Evolutionary conservation across 768 basidiomycete genomes (phyloP).

Genomic region (Sistotremastrum suecicum): DNA sequence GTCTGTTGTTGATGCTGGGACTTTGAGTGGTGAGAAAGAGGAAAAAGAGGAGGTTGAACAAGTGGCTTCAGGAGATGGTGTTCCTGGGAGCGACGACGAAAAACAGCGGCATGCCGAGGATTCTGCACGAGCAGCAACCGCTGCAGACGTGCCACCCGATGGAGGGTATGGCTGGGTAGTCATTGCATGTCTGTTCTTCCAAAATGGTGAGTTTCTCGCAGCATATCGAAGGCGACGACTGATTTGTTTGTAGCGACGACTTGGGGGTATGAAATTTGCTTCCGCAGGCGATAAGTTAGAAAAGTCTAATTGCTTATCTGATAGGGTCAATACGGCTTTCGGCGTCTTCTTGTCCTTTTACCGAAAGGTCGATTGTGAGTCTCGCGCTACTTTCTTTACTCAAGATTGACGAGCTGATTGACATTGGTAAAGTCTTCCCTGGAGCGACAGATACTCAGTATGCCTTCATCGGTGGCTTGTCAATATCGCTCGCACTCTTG

Average conservation of each 20-base stretch:
- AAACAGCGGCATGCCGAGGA: too few relatives aligned
- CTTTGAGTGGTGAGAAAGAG: too few relatives aligned
- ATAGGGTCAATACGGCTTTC: neutral
- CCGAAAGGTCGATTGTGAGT: neutral
- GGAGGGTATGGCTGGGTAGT: constrained; percentile 24
- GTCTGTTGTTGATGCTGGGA: too few relatives aligned
- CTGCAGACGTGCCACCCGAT: constrained; percentile 10
- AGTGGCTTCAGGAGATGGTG: too few relatives aligned
- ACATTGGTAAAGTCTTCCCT: constrained; percentile 7
- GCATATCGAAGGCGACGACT: too few relatives aligned
- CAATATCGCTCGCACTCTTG: constrained; percentile 7
- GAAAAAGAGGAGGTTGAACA: too few relatives aligned
- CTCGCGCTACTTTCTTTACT: neutral
- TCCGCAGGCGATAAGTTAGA: too few relatives aligned
- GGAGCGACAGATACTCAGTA: constrained; percentile 10
- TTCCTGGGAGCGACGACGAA: too few relatives aligned
- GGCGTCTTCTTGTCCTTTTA: neutral
- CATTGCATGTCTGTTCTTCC: constrained; percentile 11
- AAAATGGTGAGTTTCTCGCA: constrained; percentile 11
- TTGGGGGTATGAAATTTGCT: too few relatives aligned
- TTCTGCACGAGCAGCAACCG: too few relatives aligned
- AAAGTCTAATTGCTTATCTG: too few relatives aligned
- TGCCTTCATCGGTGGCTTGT: constrained; percentile 13
- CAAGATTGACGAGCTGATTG: constrained; percentile 4
- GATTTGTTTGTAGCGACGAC: too few relatives aligned